Percentiles rank a stretch among this genome's conserved stretches.
phyloP scores from a whole-genome alignment of 1,284 basidiomycete species.

The Ustilago vetiveriae region DNA sequence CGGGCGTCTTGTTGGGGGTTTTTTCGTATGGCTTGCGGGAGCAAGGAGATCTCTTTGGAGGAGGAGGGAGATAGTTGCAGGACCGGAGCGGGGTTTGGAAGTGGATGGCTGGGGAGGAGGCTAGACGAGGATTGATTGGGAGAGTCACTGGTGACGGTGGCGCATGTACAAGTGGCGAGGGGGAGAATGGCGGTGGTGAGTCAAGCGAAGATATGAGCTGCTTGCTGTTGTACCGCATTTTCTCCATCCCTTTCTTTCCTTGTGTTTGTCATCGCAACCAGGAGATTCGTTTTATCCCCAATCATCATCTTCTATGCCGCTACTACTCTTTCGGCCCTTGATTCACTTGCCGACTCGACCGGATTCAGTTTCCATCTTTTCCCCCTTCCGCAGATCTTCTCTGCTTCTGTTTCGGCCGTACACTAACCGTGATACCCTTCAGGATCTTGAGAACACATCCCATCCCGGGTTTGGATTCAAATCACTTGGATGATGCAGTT shows the following conservation, averaged over 20 bases:
- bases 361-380: neutral
- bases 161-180: neutral
- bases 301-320: too few species aligned
- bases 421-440: too few species aligned
- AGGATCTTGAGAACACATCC: too few species aligned
- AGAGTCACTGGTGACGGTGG: neutral
- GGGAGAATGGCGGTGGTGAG: too few species aligned
- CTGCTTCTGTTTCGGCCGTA: too few species aligned
- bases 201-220: slow-evolving; percentile 34
- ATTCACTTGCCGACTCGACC: neutral
- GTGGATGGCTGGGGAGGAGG: neutral
- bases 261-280: too few species aligned
- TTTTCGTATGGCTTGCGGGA: slow-evolving; percentile 14
- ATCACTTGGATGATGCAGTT: slow-evolving; percentile 1
- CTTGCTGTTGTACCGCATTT: slow-evolving; percentile 18
- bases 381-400: too few species aligned
- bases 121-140: neutral
- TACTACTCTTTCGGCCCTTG: neutral
- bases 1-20: neutral
- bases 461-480: neutral
- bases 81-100: slow-evolving; percentile 11
- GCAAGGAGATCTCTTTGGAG: too few species aligned
- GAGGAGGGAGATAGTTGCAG: slow-evolving; percentile 6
- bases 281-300: too few species aligned
- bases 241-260: neutral